Percentiles rank a stretch among this genome's conserved stretches.
phyloP scores from a whole-genome alignment of 1,284 basidiomycete species.

The Malassezia brasiliensis region DNA sequence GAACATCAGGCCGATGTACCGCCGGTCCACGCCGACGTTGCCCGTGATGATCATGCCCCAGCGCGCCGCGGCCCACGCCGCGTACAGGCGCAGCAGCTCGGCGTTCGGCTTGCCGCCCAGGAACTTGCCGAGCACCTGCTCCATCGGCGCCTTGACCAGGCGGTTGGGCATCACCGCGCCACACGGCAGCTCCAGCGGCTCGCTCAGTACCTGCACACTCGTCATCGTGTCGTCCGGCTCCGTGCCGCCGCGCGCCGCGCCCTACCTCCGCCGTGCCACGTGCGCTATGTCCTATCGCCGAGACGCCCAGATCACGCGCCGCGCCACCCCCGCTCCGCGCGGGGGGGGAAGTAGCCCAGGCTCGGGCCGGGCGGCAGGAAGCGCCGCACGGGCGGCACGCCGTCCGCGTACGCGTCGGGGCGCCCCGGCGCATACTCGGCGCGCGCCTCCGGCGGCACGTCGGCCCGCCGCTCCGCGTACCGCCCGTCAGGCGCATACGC shows the following conservation, averaged over 20 bases:
- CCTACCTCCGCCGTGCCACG: too few species aligned
- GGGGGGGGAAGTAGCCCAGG: not conserved
- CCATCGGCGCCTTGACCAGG: constrained; percentile 52
- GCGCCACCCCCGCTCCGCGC: not conserved
- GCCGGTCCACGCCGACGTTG: constrained; percentile 66
- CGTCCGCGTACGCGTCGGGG: not conserved
- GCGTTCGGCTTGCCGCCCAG: constrained; percentile 34
- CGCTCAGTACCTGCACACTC: not conserved
- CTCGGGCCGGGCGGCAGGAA: not conserved
- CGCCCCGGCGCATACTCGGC: not conserved
- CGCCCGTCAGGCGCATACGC: not conserved
- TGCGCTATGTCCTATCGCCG: too few species aligned
- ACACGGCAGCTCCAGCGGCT: constrained; percentile 55
- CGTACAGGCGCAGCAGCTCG: constrained; percentile 61
- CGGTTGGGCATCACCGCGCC: constrained; percentile 52
- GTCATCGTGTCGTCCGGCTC: too few species aligned
- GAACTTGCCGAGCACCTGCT: constrained; percentile 34
- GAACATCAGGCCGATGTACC: constrained; percentile 68
- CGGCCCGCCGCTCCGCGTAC: not conserved
- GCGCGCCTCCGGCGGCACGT: not conserved
- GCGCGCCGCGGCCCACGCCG: constrained; percentile 62
- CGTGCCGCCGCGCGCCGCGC: not conserved
- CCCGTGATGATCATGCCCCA: constrained; percentile 86
- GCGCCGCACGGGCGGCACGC: not conserved
- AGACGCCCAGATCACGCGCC: too few species aligned